Conservation (phyloP, 768 basidiomycete species). For the Hysterangium stoloniferum region DNA sequence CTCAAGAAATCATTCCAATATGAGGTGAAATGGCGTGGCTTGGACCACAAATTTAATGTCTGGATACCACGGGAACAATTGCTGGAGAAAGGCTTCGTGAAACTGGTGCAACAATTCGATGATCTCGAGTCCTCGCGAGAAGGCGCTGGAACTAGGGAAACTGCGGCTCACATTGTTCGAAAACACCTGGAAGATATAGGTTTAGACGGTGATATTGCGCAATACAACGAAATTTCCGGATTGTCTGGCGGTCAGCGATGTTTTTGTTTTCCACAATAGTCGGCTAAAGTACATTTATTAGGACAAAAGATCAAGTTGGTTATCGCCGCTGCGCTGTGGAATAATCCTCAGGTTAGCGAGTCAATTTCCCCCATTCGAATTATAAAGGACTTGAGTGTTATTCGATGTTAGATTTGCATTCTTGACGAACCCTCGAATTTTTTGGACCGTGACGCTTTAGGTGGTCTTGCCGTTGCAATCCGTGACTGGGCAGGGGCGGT, state of each 20-base stretch:
- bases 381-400: slow-evolving; percentile 7
- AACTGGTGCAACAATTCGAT: slow-evolving; percentile 90
- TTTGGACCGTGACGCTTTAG: slow-evolving; percentile 92
- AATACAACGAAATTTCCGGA: slow-evolving; percentile 95
- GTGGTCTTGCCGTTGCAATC: slow-evolving; percentile 91
- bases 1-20: slow-evolving; percentile 94
- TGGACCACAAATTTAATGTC: slow-evolving; percentile 83
- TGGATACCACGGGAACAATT: slow-evolving; percentile 89
- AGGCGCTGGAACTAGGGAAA: slow-evolving; percentile 89
- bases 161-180: slow-evolving; percentile 68
- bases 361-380: neutral
- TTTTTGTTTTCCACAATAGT: slow-evolving; percentile 4
- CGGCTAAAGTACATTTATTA: slow-evolving; percentile 22
- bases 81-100: slow-evolving; percentile 77
- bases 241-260: slow-evolving; percentile 73
- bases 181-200: slow-evolving; percentile 95
- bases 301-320: slow-evolving; percentile 97
- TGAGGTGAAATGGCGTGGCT: slow-evolving; percentile 79
- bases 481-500: slow-evolving; percentile 92
- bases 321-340: slow-evolving; percentile 92
- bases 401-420: slow-evolving; percentile 47
- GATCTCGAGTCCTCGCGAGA: slow-evolving; percentile 94
- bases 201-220: slow-evolving; percentile 93
- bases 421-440: slow-evolving; percentile 95
- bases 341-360: slow-evolving; percentile 73